Percentiles rank a stretch among this genome's conserved stretches.
Evolutionary conservation across 768 basidiomycete species (phyloP).

Genomic region (Sarcomyxa edulis): DNA sequence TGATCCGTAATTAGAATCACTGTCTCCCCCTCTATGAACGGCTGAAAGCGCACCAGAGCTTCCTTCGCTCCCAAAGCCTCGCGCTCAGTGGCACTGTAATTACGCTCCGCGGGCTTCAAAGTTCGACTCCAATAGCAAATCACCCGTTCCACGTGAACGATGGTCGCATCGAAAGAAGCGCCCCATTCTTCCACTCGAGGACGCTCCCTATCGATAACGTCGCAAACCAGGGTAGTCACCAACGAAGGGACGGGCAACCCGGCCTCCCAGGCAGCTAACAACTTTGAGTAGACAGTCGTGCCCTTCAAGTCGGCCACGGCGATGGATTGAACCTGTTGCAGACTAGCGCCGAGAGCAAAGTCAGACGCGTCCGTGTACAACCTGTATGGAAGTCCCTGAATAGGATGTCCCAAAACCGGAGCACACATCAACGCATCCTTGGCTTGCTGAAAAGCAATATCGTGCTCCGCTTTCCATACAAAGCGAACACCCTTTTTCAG

Average conservation of each 20-base stretch:
- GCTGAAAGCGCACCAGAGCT: too few relatives aligned
- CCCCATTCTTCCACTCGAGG: conserved; percentile 13
- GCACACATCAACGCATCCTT: conserved; percentile 21
- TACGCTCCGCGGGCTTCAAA: too few relatives aligned
- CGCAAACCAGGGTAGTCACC: conserved; percentile 14
- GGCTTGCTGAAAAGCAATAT: conserved; percentile 1
- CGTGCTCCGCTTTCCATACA: conserved; percentile 12
- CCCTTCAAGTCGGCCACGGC: conserved; percentile 19
- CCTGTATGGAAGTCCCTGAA: conserved; percentile 22
- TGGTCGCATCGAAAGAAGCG: conserved; percentile 15
- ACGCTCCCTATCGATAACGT: conserved; percentile 12
- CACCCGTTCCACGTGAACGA: conserved; percentile 21
- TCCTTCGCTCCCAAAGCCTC: too few relatives aligned
- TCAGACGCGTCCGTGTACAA: conserved; percentile 31
- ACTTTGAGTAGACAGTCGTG: conserved; percentile 17
- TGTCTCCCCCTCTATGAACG: conserved; percentile 27
- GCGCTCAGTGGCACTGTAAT: too few relatives aligned
- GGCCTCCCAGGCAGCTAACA: conserved; percentile 13
- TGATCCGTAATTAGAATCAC: conserved; percentile 20
- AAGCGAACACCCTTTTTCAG: conserved; percentile 20
- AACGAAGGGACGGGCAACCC: conserved; percentile 17
- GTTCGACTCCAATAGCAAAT: too few relatives aligned
- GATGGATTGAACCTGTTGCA: conserved; percentile 29
- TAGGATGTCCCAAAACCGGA: conserved; percentile 26
- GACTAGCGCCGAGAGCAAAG: conserved; percentile 18